Base-by-base conservation (phyloP, 495 filamentous ascomycete species). In the Oleoguttula mirabilis region DNA sequence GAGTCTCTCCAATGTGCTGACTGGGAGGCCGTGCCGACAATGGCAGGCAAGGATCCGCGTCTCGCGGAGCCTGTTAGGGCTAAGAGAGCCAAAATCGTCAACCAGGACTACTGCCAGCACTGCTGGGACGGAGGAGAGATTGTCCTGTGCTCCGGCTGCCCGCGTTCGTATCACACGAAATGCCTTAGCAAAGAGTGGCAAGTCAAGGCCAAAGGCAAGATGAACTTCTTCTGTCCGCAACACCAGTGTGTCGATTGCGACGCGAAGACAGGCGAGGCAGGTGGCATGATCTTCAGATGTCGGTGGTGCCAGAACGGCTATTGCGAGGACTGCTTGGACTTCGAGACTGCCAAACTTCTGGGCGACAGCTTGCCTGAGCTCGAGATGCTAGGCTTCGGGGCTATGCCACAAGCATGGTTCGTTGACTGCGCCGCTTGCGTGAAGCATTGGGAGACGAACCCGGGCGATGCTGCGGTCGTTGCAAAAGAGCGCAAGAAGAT, bases 321-420 rank as follows among this genome's bases (percentile, higher is more conserved):
- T 45, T 82, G 77, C 45, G 77, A 80, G 36, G 67, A 77, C 25
- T 80, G 77, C 48, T 47, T 80, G 0, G 66, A 80, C 27, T 78
- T 67, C 56, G 63, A 70, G 4, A 62, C 57, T 17, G 66, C 68
- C 1, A 52, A 59, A 10, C 64, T 77, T 1, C 43, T 80, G 3
- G 74, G 70, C 3, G 68, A 71, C 5, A 69, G 52, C 27, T 52
- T 72, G 10, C 51, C 59, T 3, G 72, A 75, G 51, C 72, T 63
- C 43, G 64, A 76, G 36, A 50, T 65, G 14, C 58, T 76, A 0
- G 64, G 61, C 0, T 72, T 72, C 37, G 56, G 55, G 0, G 55
- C 57, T 0, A 59, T 57, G 11, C 42, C 36, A 0, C 62, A 69
- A 33, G 70, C 69, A 0, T 75, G 66, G 48, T 76, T 68, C 25